Evolutionary conservation across 108 stramenopile species (phyloP), one percentile per base, ranked within the genome.

Genomic region (Chaetoceros tenuissimus): DNA sequence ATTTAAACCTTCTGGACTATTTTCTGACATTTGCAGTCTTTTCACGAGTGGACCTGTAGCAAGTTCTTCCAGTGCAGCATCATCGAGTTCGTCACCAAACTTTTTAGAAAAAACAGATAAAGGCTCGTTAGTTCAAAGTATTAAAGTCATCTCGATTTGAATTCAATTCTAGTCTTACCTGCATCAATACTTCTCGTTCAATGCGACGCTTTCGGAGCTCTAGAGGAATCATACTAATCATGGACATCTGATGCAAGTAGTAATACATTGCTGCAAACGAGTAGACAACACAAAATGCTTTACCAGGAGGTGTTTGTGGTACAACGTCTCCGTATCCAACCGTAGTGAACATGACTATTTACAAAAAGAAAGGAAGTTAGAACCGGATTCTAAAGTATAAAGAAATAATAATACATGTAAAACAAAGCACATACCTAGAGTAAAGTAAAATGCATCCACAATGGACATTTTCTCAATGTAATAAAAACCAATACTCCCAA

Each of bases 151-250:
- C n/a, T n/a, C n/a, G n/a, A n/a, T n/a, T 0, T 24, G 34, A 18
- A 20, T 60, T 44, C 22, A 40, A 29, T 48, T 1, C 13, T 0
- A 51, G 18, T 17, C 60, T 51, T 52, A 68, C 67, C 67, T 68
- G 74, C 2, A 66, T 50, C 24, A 92, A 63, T 48, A 93, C 91
- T 17, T 85, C 80, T 19, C 66, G 70, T 55, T 93, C 91, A n/a
- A 87, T 82, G 44, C 91, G 53, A 24, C 85, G 70, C 63, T 84
- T 89, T 34, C 91, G 64, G 21, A 93, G 59, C 45, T 93, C 91
- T 47, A 93, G 60, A 7, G 91, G 91, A 68, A 93, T 93, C 87
- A 89, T 87, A 59, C 85, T 87, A 40, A 93, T 93, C 52, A 79
- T 57, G 21, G 91, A 84, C 91, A 93, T 93, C 60, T 93, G 88